Evolutionary conservation across 225 moss, liverwort and hornwort genomes (phyloP), one percentile per base, ranked within the genome.

Genomic region (Pseudisothecium myosuroides): DNA sequence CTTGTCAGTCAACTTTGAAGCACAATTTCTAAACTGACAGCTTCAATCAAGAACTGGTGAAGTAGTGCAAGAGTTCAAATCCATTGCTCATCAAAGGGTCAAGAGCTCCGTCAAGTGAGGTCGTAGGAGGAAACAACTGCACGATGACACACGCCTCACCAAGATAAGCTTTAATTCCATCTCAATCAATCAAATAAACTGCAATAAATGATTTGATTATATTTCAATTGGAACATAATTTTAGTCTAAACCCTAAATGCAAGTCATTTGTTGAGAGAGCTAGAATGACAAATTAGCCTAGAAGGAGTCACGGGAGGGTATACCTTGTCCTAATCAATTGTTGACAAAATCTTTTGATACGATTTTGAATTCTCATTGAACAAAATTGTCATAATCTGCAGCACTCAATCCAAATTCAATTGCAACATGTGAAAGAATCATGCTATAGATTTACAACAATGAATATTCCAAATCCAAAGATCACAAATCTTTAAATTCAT

Each of bases 321-420:
- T n/a, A 96, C 99, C 95, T 94, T 95, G 64, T 96, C 97, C 90
- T 90, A 89, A 89, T 99, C 97, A 87, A 99, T 91, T 85, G 96
- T 95, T 63, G 96, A 82, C 83, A 94, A 93, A 45, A 88, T 94
- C 88, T 97, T 97, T 37, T 86, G 91, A 72, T 92, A 90, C 9
- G 97, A 91, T 85, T 95, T n/a, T n/a, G n/a, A n/a, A n/a, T n/a
- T 94, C 91, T 97, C 96, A 81, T 96, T 95, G 90, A 97, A 99
- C 91, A 99, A 87, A 80, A 95, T 72, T 90, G 95, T 96, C 86
- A 96, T 87, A 79, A 99, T 91, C 98, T 99, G 90, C 78, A 81
- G 68, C 31, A 64, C n/a, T n/a, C 43, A 82, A 20, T 88, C 13
- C 85, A 85, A 55, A 63, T 60, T 69, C 65, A 85, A 24, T 67